phyloP scores from a whole-genome alignment of 805 yeast genomes.

The Candida germanica region DNA sequence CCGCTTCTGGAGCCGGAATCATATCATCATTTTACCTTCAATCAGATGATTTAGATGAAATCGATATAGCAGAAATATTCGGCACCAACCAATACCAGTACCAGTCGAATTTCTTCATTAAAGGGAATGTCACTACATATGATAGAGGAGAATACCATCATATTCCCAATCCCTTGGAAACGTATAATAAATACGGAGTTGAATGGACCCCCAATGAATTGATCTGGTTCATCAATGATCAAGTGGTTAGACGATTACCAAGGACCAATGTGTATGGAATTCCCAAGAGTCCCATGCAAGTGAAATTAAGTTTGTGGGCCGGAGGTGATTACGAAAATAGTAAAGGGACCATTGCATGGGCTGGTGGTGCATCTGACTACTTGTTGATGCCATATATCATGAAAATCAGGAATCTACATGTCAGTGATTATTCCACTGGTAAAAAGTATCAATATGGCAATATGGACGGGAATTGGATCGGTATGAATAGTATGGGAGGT shows the following conservation, averaged over 20 bases:
- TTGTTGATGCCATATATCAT: slow-evolving; percentile 29
- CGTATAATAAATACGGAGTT: slow-evolving; percentile 28
- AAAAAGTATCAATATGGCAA: slow-evolving; percentile 27
- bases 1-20: slow-evolving; percentile 33
- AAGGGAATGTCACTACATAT: slow-evolving; percentile 35
- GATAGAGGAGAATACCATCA: slow-evolving; percentile 35
- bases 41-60: slow-evolving; percentile 42
- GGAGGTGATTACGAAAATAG: slow-evolving; percentile 37
- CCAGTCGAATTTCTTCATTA: slow-evolving; percentile 39
- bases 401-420: slow-evolving; percentile 22
- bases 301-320: slow-evolving; percentile 39
- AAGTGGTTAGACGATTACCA: slow-evolving; percentile 21
- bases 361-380: slow-evolving; percentile 37
- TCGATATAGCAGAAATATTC: slow-evolving; percentile 38
- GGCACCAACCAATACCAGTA: slow-evolving; percentile 31
- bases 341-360: slow-evolving; percentile 39
- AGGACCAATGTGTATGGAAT: slow-evolving; percentile 23
- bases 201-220: slow-evolving; percentile 36
- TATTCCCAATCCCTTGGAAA: slow-evolving; percentile 22
- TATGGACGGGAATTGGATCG: slow-evolving; percentile 5
- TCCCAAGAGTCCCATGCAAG: slow-evolving; percentile 36
- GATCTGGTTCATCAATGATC: slow-evolving; percentile 29
- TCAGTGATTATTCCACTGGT: slow-evolving; percentile 29
- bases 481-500: slow-evolving; percentile 6
- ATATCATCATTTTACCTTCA: slow-evolving; percentile 41